These are phyloP conservation scores for Scutellaria baicalensis DNA, from an alignment of 257 asterid genomes.

Conservation along the genomic window DNA sequence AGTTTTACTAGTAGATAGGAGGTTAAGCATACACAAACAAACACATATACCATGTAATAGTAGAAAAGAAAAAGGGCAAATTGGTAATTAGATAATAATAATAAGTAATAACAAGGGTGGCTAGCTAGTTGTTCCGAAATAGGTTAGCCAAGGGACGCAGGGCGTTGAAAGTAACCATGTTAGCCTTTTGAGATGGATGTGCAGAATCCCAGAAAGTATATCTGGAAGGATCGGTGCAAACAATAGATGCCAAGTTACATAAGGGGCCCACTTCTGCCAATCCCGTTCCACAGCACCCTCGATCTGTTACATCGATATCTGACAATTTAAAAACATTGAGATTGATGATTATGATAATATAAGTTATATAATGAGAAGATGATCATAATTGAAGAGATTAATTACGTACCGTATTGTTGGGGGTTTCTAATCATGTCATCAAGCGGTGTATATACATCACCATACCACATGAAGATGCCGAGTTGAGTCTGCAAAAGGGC, in stretches of 20 bases:
- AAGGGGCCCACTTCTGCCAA: constrained; percentile 23
- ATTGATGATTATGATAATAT: no score
- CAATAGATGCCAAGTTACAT: constrained; percentile 38
- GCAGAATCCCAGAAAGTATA: constrained; percentile 59
- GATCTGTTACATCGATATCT: constrained; percentile 46
- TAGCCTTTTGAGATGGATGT: constrained; percentile 56
- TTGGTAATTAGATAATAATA: no score
- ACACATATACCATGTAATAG: no score
- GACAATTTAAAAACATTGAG: no score
- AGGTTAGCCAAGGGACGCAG: constrained; percentile 25
- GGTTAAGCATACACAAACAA: no score
- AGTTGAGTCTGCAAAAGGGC: constrained; percentile 2
- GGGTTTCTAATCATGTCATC: constrained; percentile 43
- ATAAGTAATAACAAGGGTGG: no score
- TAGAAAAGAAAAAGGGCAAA: no score
- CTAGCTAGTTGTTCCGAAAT: background rate
- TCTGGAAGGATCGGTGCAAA: constrained; percentile 45
- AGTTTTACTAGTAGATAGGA: no score
- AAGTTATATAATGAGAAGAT: no score
- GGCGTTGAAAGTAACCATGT: constrained; percentile 26
- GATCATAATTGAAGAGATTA: constrained; percentile 12
- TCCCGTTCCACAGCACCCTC: constrained; percentile 73
- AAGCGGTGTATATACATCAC: constrained; percentile 37
- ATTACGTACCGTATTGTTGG: constrained; percentile 45
- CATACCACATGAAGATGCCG: constrained; percentile 17